phyloP scores from a whole-genome alignment of 805 yeast genomes.

The Teunomyces atbi region DNA sequence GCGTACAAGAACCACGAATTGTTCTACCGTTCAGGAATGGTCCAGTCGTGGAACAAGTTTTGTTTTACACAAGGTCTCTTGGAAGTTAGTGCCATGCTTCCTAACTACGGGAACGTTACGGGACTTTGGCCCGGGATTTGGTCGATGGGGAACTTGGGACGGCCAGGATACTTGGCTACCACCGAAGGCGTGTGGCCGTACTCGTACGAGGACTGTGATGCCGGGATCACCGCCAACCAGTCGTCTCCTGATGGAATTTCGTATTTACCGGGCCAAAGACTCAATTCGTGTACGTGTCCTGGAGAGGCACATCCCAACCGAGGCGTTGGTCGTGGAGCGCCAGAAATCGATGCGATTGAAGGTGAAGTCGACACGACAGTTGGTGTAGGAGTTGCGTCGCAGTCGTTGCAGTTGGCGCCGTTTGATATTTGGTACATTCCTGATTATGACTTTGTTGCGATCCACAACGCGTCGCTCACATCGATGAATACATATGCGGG shows the following conservation, averaged over 20 bases:
- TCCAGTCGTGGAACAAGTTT: slow-evolving; percentile 88
- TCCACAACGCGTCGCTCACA: slow-evolving; percentile 67
- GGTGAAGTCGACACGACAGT: slow-evolving; percentile 57
- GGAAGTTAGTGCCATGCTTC: slow-evolving; percentile 74
- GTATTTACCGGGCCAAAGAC: slow-evolving; percentile 79
- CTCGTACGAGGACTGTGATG: slow-evolving; percentile 81
- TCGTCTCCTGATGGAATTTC: slow-evolving; percentile 87
- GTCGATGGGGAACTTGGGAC: slow-evolving; percentile 90
- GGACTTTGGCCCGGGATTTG: slow-evolving; percentile 98
- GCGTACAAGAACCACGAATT: slow-evolving; percentile 60
- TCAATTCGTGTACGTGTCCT: slow-evolving; percentile 74
- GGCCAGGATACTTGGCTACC: slow-evolving; percentile 86
- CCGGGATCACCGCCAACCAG: slow-evolving; percentile 93
- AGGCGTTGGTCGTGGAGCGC: slow-evolving; percentile 92
- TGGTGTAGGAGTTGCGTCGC: slow-evolving; percentile 74
- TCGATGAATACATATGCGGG: slow-evolving; percentile 87
- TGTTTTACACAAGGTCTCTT: slow-evolving; percentile 84
- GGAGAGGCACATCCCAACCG: slow-evolving; percentile 85
- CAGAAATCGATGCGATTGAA: slow-evolving; percentile 91
- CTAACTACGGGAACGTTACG: slow-evolving; percentile 71
- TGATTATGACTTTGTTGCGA: slow-evolving; percentile 75
- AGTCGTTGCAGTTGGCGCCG: slow-evolving; percentile 91
- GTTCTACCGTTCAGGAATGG: slow-evolving; percentile 85
- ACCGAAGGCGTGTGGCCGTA: slow-evolving; percentile 97
- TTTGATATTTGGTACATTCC: slow-evolving; percentile 93